Percentiles rank a stretch among this genome's conserved stretches.
Conservation (phyloP, 768 basidiomycete genomes). For the Termitomyces bulborhizus region DNA sequence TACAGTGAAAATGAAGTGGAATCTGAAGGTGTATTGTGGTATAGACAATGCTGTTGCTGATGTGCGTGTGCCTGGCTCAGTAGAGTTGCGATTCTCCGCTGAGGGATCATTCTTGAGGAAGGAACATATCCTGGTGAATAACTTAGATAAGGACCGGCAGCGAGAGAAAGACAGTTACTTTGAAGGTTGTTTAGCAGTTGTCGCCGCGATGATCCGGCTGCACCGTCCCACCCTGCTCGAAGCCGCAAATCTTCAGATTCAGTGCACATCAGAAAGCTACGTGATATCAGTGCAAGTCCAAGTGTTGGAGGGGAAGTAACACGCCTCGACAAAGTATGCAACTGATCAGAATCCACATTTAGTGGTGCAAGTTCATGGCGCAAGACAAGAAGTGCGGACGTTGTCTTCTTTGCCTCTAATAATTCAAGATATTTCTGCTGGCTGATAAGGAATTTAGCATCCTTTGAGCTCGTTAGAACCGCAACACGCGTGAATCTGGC, state of each 20-base stretch:
- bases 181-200: conserved; percentile 76
- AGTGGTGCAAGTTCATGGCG: conserved; percentile 85
- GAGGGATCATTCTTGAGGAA: conserved; percentile 88
- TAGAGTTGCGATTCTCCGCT: conserved; percentile 78
- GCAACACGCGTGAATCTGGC: not conserved
- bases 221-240: conserved; percentile 87
- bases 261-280: conserved; percentile 88
- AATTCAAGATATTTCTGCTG: conserved; percentile 96
- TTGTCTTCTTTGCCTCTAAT: conserved; percentile 74
- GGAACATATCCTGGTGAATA: conserved; percentile 71
- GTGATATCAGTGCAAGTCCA: conserved; percentile 4
- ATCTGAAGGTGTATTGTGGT: conserved; percentile 70
- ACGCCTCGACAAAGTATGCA: conserved; percentile 87
- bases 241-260: conserved; percentile 77
- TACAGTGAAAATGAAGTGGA: conserved; percentile 72
- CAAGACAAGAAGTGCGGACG: conserved; percentile 77
- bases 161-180: conserved; percentile 39
- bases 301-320: conserved; percentile 12
- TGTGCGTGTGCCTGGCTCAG: conserved; percentile 78
- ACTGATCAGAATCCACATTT: conserved; percentile 69
- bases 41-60: conserved; percentile 79
- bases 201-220: conserved; percentile 69
- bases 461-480: conserved; percentile 32
- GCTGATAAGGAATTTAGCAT: conserved; percentile 80
- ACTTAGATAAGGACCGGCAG: conserved; percentile 4